Evolutionary conservation across 2,329 filamentous ascomycete genomes (phyloP), one percentile per base, ranked within the genome.

Genomic region (Hymenoscyphus occultus): DNA sequence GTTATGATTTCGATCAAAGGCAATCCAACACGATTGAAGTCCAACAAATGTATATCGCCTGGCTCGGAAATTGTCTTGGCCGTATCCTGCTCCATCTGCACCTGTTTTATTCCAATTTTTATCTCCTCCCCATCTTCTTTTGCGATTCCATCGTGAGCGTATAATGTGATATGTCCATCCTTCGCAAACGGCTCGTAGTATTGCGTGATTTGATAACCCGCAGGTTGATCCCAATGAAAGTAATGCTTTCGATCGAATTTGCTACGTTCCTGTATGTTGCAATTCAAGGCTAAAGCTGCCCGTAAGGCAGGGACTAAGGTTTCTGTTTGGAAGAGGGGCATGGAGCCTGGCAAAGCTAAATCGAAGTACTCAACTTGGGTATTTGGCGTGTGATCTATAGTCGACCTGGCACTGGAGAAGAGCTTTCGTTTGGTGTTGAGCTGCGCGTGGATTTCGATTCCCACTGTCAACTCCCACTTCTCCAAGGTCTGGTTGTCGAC

Each of bases 31-130:
- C 95, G 90, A 75, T 98, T 98, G 78, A 97, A 93, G 76, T 99
- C 95, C 32, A 99, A 83, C 75, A 96, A 88, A 69, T 93, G 88
- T 5, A 85, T 85, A 13, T 85, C 87, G 13, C 86, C 87, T 1
- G 90, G 86, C 71, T 94, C 89, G 35, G 91, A 88, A 48, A 93
- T 84, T 0, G 94, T 97, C 78, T 98, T 98, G 70, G 93, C 95
- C 0, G 95, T 98, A 76, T 99, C 95, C 78, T 99, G 95, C 79
- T 99, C 95, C 81, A 99, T 89, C 78, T 99, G 95, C 9, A 99
- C 85, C 77, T 98, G 95, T 77, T 95, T 91, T 74, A 99, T 96
- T 39, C 90, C 89, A 60, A 99, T 84, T 0, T 80, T 82, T 22
- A 97, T 78, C n/a, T 82, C 79, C 19, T 89, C 82, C 0, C 90